Percentiles rank a stretch among this genome's conserved stretches.
Conservation (phyloP, 2,329 filamentous ascomycete species). For the Bipolaris gigantea region DNA sequence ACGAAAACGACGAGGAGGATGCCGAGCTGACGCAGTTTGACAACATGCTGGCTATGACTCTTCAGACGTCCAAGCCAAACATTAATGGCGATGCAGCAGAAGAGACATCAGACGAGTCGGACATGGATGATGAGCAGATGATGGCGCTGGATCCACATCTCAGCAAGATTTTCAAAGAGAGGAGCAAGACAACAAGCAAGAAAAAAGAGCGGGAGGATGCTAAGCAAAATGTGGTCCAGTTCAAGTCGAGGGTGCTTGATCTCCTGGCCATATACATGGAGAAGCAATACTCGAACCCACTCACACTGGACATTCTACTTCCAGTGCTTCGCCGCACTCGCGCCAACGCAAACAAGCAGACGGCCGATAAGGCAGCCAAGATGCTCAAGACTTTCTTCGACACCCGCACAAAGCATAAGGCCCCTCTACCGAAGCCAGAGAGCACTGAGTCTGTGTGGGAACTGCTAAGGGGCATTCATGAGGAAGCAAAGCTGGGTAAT, state of each 20-base stretch:
- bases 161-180: conserved; percentile 80
- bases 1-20: conserved; percentile 45
- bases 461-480: conserved; percentile 68
- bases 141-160: conserved; percentile 82
- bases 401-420: conserved; percentile 56
- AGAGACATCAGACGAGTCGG: conserved; percentile 64
- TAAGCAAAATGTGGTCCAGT: conserved; percentile 85
- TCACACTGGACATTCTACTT: conserved; percentile 70
- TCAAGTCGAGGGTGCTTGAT: conserved; percentile 92
- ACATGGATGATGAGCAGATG: conserved; percentile 98
- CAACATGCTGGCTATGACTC: conserved; percentile 73
- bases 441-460: conserved; percentile 53
- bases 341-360: conserved; percentile 73
- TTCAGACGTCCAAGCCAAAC: conserved; percentile 65
- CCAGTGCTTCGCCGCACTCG: conserved; percentile 77
- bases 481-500: conserved; percentile 65
- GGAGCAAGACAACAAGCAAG: conserved; percentile 64
- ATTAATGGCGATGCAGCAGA: conserved; percentile 62
- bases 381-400: conserved; percentile 74
- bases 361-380: conserved; percentile 72
- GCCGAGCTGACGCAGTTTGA: conserved; percentile 67
- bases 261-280: conserved; percentile 83
- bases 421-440: conserved; percentile 50
- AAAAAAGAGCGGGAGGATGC: conserved; percentile 87
- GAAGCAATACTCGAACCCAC: conserved; percentile 68